A percentile compares a stretch with the other conserved stretches of the same genome.
Evolutionary conservation across 1,139 yeast species (phyloP).

Genomic region (Blastobotrys indianensis): DNA sequence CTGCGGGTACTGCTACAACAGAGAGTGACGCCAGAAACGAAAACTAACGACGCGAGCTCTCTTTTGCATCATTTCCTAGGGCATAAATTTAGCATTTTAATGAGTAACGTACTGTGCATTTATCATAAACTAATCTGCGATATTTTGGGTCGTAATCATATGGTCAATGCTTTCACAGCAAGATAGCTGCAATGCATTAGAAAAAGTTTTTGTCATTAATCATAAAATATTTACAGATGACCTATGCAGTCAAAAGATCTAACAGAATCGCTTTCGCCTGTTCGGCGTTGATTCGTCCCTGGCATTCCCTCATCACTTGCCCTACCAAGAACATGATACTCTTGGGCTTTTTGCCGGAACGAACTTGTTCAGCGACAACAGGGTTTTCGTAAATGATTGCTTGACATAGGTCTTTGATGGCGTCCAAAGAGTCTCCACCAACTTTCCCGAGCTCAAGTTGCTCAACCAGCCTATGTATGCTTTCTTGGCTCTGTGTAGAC

Average conservation of each 20-base stretch:
- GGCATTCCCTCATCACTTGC: conserved; percentile 70
- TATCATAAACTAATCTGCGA: too few relatives aligned
- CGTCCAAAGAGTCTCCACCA: conserved; percentile 36
- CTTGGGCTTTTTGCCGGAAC: conserved; percentile 51
- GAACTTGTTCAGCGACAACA: conserved; percentile 52
- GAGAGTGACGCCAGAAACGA: neutral
- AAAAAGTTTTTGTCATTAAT: neutral
- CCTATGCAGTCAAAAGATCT: conserved; percentile 2
- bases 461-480: conserved; percentile 44
- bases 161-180: too few relatives aligned
- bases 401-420: conserved; percentile 48
- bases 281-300: conserved; percentile 43
- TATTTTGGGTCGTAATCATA: too few relatives aligned
- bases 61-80: too few relatives aligned
- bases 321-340: conserved; percentile 77
- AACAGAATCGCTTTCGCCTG: conserved; percentile 5
- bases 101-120: too few relatives aligned
- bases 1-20: too few relatives aligned
- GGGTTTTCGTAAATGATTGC: conserved; percentile 48
- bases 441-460: conserved; percentile 49
- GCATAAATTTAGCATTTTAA: too few relatives aligned
- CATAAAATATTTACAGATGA: neutral
- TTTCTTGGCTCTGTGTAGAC: conserved; percentile 36
- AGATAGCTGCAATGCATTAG: too few relatives aligned
- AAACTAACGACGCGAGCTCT: too few relatives aligned